Evolutionary conservation across 768 basidiomycete species (phyloP).

Genomic region (Leccinum fibrillosum): DNA sequence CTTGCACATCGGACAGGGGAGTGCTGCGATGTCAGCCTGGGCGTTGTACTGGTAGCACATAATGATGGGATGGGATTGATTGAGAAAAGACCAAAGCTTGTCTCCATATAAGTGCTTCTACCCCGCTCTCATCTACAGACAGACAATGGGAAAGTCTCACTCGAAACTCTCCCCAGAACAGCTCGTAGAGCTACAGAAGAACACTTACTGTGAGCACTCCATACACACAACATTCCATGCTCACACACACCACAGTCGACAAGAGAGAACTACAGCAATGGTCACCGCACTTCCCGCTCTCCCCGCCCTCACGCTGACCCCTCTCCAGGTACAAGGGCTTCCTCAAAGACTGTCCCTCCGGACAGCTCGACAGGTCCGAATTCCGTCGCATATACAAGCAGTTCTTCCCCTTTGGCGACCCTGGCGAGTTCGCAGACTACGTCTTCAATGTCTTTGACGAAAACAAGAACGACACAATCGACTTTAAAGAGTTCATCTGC

Average conservation of each 20-base stretch:
- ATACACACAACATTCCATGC: slow-evolving; percentile 10
- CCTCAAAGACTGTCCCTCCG: slow-evolving; percentile 97
- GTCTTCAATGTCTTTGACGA: slow-evolving; percentile 98
- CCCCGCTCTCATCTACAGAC: slow-evolving; percentile 15
- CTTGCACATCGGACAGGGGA: slow-evolving; percentile 81
- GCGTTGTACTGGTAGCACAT: slow-evolving; percentile 70
- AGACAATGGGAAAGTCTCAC: slow-evolving; percentile 94
- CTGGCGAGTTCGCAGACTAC: slow-evolving; percentile 93
- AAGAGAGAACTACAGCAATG: slow-evolving; percentile 97
- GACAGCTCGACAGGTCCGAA: slow-evolving; percentile 92
- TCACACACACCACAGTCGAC: slow-evolving; percentile 60
- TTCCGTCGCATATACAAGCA: slow-evolving; percentile 99
- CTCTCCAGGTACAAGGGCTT: slow-evolving; percentile 93
- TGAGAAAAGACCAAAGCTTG: neutral
- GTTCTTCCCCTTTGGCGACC: slow-evolving; percentile 99
- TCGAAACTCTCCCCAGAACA: slow-evolving; percentile 94
- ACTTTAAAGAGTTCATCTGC: slow-evolving; percentile 99
- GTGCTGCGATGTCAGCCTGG: slow-evolving; percentile 58
- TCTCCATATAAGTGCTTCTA: slow-evolving; percentile 20
- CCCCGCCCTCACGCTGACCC: slow-evolving; percentile 7
- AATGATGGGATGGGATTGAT: slow-evolving; percentile 34
- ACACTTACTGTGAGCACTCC: slow-evolving; percentile 83
- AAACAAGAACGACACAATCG: slow-evolving; percentile 95
- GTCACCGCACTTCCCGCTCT: slow-evolving; percentile 36
- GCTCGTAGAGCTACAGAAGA: slow-evolving; percentile 92